phyloP scores from a whole-genome alignment of 2,329 filamentous ascomycete species.

The Phaeophleospora eucalypticola region DNA sequence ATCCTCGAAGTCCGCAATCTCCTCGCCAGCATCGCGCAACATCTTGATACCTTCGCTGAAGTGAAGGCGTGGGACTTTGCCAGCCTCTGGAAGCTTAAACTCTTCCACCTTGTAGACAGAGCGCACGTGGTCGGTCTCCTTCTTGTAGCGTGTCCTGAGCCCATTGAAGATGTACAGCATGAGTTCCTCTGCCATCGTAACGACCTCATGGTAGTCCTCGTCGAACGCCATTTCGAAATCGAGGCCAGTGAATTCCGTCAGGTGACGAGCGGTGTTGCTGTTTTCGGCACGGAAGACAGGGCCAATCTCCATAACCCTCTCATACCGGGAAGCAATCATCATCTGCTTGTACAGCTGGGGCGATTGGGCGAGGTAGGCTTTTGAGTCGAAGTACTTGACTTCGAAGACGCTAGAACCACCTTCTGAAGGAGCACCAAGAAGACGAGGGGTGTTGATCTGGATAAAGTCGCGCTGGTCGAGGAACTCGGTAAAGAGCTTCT shows the following conservation, averaged over 20 bases:
- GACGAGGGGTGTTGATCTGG: constrained; percentile 82
- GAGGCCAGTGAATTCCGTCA: constrained; percentile 85
- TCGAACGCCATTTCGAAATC: constrained; percentile 89
- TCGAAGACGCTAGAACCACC: constrained; percentile 90
- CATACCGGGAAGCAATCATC: constrained; percentile 72
- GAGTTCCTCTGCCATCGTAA: constrained; percentile 66
- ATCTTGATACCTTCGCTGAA: constrained; percentile 76
- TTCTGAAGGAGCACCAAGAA: constrained; percentile 87
- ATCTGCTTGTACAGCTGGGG: constrained; percentile 88
- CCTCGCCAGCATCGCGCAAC: constrained; percentile 70
- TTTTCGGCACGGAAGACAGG: constrained; percentile 85
- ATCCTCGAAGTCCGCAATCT: constrained; percentile 73
- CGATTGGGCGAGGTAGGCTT: constrained; percentile 74
- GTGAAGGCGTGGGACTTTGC: constrained; percentile 70
- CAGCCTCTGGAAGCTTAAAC: constrained; percentile 69
- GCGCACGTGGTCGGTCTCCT: constrained; percentile 69
- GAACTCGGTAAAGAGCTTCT: constrained; percentile 72
- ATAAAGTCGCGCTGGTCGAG: constrained; percentile 71
- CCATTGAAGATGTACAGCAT: constrained; percentile 76
- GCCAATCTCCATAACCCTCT: constrained; percentile 73
- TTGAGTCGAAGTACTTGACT: constrained; percentile 81
- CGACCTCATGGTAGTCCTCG: constrained; percentile 71
- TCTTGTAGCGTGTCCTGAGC: constrained; percentile 62
- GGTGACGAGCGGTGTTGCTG: constrained; percentile 76
- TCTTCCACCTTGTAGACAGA: constrained; percentile 71